Percentiles rank a stretch among this genome's conserved stretches.
phyloP scores from a whole-genome alignment of 2,329 filamentous ascomycete genomes.

The Cryphonectria nitschkei region DNA sequence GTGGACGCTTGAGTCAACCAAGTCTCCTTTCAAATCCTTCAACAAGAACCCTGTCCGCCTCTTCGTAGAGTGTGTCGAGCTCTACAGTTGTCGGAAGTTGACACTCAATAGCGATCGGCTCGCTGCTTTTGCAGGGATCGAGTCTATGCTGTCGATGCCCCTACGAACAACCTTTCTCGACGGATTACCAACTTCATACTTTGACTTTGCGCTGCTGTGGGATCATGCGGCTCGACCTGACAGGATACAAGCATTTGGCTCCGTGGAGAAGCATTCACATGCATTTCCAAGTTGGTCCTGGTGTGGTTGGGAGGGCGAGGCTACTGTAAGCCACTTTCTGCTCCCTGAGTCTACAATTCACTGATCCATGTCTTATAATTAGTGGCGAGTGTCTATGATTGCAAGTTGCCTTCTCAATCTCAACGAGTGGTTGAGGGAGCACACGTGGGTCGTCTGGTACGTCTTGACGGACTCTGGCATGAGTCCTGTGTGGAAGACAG shows the following conservation, averaged over 20 bases:
- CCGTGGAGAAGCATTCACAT: no score
- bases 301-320: not conserved
- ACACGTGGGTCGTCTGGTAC: constrained; percentile 12
- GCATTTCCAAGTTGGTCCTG: constrained; percentile 11
- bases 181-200: constrained; percentile 1
- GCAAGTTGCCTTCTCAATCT: not conserved
- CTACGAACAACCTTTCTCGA: not conserved
- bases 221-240: not conserved
- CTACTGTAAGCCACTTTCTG: not conserved
- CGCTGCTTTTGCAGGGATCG: constrained; percentile 5
- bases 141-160: not conserved
- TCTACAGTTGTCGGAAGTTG: not conserved
- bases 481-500: not conserved
- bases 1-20: not conserved
- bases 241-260: no score
- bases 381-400: not conserved
- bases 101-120: not conserved
- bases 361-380: not conserved
- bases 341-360: not conserved
- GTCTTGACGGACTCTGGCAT: not conserved
- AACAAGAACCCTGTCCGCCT: constrained; percentile 6
- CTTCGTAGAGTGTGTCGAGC: constrained; percentile 6
- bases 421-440: constrained; percentile 7
- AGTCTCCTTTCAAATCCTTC: not conserved
- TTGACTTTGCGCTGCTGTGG: constrained; percentile 9